phyloP scores from a whole-genome alignment of 108 stramenopile genomes.

The Discostella pseudostelligera region DNA sequence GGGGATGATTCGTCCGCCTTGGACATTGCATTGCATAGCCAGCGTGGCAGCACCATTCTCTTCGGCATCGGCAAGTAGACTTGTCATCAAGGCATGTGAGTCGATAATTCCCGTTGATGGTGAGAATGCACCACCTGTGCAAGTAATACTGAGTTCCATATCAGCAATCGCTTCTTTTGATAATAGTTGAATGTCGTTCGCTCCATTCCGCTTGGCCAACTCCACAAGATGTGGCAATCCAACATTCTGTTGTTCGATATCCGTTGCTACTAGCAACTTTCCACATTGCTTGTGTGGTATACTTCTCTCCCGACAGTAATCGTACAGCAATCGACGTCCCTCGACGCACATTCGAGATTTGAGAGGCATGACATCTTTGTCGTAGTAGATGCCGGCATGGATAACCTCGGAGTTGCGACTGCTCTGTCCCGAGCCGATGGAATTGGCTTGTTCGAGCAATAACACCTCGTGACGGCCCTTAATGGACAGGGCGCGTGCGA shows the following conservation, averaged over 20 bases:
- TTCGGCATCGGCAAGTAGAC: slow-evolving; percentile 75
- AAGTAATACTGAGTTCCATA: slow-evolving; percentile 67
- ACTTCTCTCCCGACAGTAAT: slow-evolving; percentile 59
- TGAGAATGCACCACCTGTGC: slow-evolving; percentile 63
- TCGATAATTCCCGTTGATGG: slow-evolving; percentile 85
- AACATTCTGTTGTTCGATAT: slow-evolving; percentile 38
- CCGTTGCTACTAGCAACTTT: slow-evolving; percentile 81
- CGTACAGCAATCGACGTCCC: slow-evolving; percentile 72
- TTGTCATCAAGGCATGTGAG: slow-evolving; percentile 64
- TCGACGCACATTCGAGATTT: slow-evolving; percentile 79
- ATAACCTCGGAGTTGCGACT: slow-evolving; percentile 88
- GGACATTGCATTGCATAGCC: slow-evolving; percentile 53
- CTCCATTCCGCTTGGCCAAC: slow-evolving; percentile 59
- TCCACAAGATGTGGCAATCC: slow-evolving; percentile 36
- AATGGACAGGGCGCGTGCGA: slow-evolving; percentile 60
- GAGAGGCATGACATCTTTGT: slow-evolving; percentile 40
- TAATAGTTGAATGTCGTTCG: slow-evolving; percentile 56
- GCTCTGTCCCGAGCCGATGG: slow-evolving; percentile 64
- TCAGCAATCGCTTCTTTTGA: slow-evolving; percentile 53
- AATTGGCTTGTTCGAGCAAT: slow-evolving; percentile 58
- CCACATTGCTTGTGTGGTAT: slow-evolving; percentile 58
- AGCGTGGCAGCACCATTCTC: slow-evolving; percentile 55
- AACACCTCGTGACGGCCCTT: slow-evolving; percentile 70
- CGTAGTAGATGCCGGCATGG: slow-evolving; percentile 85
- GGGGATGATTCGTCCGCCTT: slow-evolving; percentile 38